Evolutionary conservation across 352 stramenopile genomes (phyloP).

Genomic region (Aphanomyces euteiches): DNA sequence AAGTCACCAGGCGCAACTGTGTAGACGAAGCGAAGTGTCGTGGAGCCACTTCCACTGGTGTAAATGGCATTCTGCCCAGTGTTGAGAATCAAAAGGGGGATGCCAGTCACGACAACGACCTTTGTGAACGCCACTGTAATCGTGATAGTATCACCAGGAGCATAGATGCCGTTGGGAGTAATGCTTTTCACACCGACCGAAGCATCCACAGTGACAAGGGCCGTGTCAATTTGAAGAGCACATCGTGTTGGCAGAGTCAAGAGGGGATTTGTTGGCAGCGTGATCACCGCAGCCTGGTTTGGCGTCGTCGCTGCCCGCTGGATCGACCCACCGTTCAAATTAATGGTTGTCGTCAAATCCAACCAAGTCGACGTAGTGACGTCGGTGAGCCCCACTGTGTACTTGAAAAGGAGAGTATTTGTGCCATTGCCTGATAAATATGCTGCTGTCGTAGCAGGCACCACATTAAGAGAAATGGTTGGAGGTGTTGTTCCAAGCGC

Average conservation of each 20-base stretch:
- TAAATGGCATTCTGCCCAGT: conserved; percentile 66
- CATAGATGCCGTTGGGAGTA: conserved; percentile 56
- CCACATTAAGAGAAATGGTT: conserved; percentile 43
- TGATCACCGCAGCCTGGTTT: conserved; percentile 50
- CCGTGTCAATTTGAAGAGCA: conserved; percentile 60
- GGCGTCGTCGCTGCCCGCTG: conserved; percentile 66
- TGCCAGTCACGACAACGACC: conserved; percentile 57
- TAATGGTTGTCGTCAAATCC: conserved; percentile 53
- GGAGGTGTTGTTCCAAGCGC: conserved; percentile 52
- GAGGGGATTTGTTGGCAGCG: conserved; percentile 43
- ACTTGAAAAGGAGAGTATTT: conserved; percentile 60
- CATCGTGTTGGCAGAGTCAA: conserved; percentile 55
- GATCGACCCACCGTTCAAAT: conserved; percentile 61
- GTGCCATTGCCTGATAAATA: conserved; percentile 71
- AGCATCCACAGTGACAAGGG: conserved; percentile 50
- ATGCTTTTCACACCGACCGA: conserved; percentile 51
- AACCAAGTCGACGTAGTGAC: conserved; percentile 29
- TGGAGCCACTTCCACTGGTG: conserved; percentile 46
- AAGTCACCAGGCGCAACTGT: conserved; percentile 57
- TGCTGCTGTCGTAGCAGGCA: conserved; percentile 37
- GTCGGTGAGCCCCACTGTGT: conserved; percentile 42
- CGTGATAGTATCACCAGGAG: conserved; percentile 58
- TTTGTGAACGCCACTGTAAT: conserved; percentile 75
- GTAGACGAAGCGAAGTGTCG: conserved; percentile 61
- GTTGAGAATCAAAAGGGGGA: conserved; percentile 67